Conservation (phyloP, 2,329 filamentous ascomycete species). For the Aspergillus eucalypticola region DNA sequence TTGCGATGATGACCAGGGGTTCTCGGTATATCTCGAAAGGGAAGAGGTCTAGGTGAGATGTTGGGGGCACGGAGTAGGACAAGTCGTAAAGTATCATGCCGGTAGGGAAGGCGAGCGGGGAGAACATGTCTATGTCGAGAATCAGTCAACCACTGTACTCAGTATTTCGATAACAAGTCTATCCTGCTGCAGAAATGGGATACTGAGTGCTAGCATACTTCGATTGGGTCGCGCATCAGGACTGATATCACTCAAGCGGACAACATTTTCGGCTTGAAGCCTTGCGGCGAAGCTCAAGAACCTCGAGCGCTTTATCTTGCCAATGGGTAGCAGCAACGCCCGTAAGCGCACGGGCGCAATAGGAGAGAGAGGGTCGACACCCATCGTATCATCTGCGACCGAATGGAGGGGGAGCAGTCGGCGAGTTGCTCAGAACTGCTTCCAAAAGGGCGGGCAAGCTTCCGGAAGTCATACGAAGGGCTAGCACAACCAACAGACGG, state of each 20-base stretch:
- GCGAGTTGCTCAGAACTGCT: slow-evolving; percentile 36
- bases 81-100: slow-evolving; percentile 88
- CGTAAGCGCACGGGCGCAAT: slow-evolving; percentile 88
- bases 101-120: slow-evolving; percentile 80
- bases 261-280: slow-evolving; percentile 75
- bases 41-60: slow-evolving; percentile 74
- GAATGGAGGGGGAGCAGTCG: slow-evolving; percentile 34
- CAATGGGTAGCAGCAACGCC: slow-evolving; percentile 82
- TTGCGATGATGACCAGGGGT: slow-evolving; percentile 76
- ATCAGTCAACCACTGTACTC: slow-evolving; percentile 23
- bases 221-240: slow-evolving; percentile 81
- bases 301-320: slow-evolving; percentile 77
- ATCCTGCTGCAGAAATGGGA: neutral
- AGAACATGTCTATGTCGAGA: slow-evolving; percentile 75
- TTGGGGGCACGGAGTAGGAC: slow-evolving; percentile 74
- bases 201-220: slow-evolving; percentile 60
- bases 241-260: slow-evolving; percentile 82
- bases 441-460: slow-evolving; percentile 27
- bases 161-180: neutral
- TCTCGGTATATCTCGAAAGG: slow-evolving; percentile 91
- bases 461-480: slow-evolving; percentile 26
- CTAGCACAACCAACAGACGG: neutral
- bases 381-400: slow-evolving; percentile 66
- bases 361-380: slow-evolving; percentile 84
- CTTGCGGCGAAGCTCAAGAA: slow-evolving; percentile 78